Conservation (phyloP, 2,329 filamentous ascomycete species). For the Trichoderma polysporum region DNA sequence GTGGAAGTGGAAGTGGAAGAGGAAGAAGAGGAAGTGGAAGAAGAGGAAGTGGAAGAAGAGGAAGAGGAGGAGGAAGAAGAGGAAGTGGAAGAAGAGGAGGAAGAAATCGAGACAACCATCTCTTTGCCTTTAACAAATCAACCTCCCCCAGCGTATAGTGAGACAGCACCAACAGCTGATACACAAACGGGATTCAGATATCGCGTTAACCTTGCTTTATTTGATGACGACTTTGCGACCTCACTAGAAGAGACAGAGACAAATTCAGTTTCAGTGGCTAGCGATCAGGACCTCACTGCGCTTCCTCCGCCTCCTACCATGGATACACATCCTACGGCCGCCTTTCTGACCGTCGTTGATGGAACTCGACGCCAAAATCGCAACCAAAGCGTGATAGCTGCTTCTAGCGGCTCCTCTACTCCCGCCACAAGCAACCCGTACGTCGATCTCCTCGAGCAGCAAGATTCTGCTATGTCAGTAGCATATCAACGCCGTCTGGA, state of each 20-base stretch:
- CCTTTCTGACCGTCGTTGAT: not conserved
- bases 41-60: not conserved
- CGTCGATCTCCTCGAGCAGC: conserved; percentile 32
- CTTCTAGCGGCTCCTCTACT: conserved; percentile 20
- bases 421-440: conserved; percentile 32
- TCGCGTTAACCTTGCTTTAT: conserved; percentile 23
- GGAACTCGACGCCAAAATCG: not conserved
- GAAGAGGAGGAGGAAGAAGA: not conserved
- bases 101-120: not conserved
- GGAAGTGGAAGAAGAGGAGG: not conserved
- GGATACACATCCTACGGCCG: not conserved
- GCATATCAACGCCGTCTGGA: conserved; percentile 33
- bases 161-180: not conserved
- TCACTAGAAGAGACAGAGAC: conserved; percentile 1
- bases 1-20: not conserved
- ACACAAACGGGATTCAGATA: conserved; percentile 22
- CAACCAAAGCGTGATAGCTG: not conserved
- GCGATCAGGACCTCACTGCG: not conserved
- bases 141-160: not conserved
- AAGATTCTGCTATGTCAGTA: conserved; percentile 33
- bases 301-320: conserved; percentile 9
- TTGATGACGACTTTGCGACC: conserved; percentile 25
- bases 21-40: not conserved
- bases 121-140: not conserved
- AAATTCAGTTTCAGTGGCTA: not conserved